Evolutionary conservation across 306 rosid genomes (phyloP), one percentile per base, ranked within the genome.

Genomic region (Oxytropis ochrocephala): DNA sequence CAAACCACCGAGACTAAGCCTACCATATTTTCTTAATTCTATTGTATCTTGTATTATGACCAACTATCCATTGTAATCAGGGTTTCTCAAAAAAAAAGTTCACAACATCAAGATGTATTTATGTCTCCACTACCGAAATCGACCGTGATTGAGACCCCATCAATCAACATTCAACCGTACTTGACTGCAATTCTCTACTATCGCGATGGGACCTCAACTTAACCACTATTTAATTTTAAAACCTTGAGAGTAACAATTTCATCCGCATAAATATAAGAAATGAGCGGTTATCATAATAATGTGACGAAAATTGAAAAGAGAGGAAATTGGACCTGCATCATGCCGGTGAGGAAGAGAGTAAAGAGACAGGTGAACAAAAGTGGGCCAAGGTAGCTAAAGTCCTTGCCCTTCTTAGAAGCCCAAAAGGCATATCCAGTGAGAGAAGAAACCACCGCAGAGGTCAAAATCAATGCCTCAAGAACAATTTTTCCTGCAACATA

Each of bases 321-420:
- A 67, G 39, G 21, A 44, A 32, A 47, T 64, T 67, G 30, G 38
- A 90, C 98, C 98, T 90, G 98, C 82, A 93, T 87, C 81, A 94
- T 80, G 75, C 98, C 77, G 12, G 89, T 81, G 5, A 88, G 53
- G 42, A 94, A 30, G 59, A 94, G 87, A 62, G 86, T 67, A 47
- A 84, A 68, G 72, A 94, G 96, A 51, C 88, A 75, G 14, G 98
- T 83, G 72, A 90, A 94, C 80, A 94, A 78, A n/a, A 94, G 69
- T 27, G 98, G 97, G 69, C 95, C 97, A 27, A 94, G 96, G 84
- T 77, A 94, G 86, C 96, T 94, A 81, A 94, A 94, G 76, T 94
- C 98, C 83, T 94, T 94, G 82, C 98, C 98, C 90, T 85, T 90
- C 95, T 85, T 94, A 6, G 98, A 82, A 46, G 98, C 98, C 96